Evolutionary conservation across 352 stramenopile species (phyloP).

Genomic region (Globisporangium radiosum): DNA sequence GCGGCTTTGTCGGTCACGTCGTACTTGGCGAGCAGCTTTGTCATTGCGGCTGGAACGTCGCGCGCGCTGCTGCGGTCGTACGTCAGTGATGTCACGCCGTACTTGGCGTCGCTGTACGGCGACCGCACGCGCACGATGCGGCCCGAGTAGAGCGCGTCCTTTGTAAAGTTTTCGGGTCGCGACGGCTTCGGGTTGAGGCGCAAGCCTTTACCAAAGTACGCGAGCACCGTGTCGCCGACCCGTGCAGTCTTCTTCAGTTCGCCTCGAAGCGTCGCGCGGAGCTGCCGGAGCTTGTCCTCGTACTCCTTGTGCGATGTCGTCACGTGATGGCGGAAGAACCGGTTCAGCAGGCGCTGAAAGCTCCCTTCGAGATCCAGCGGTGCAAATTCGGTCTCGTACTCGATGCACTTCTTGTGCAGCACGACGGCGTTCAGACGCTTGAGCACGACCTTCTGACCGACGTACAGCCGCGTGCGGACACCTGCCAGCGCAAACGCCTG

Average conservation of each 20-base stretch:
- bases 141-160: constrained; percentile 39
- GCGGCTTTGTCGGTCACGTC: constrained; percentile 42
- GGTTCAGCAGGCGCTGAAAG: constrained; percentile 63
- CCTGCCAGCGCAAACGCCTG: constrained; percentile 39
- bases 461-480: constrained; percentile 41
- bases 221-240: constrained; percentile 41
- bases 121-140: constrained; percentile 47
- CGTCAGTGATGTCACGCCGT: constrained; percentile 22
- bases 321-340: constrained; percentile 43
- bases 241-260: constrained; percentile 54
- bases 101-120: constrained; percentile 44
- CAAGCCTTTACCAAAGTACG: constrained; percentile 52
- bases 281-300: constrained; percentile 30
- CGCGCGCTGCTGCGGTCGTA: constrained; percentile 33
- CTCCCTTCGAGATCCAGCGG: constrained; percentile 59
- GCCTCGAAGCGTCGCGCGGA: constrained; percentile 33
- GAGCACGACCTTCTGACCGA: constrained; percentile 46
- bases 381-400: constrained; percentile 51
- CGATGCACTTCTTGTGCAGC: constrained; percentile 55
- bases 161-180: constrained; percentile 34
- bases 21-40: constrained; percentile 36
- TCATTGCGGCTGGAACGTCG: constrained; percentile 25
- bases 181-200: constrained; percentile 38
- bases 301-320: constrained; percentile 28
- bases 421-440: constrained; percentile 48